Base-by-base conservation (phyloP, 2,329 filamentous ascomycete species). In the Keithomyces neogunnii region DNA sequence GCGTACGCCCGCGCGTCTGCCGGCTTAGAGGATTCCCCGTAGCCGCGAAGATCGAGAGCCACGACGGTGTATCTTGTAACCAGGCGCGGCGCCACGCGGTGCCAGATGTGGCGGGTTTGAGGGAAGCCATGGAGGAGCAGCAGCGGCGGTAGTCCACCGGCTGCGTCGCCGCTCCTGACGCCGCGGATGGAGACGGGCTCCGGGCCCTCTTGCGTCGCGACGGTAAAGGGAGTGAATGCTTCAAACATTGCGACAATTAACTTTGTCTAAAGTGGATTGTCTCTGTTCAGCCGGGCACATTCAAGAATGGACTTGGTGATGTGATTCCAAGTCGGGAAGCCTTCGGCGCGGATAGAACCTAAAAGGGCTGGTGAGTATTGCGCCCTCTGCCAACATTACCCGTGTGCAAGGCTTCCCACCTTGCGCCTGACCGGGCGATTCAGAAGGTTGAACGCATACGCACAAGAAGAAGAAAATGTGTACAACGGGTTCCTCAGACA, bases 91-190 rank as follows among this genome's bases (percentile, higher is more conserved):
- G 69, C 65, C 1, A 79, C 61, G 5, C 62, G 61, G 59, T 79
- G 74, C 77, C 77, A 80, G 19, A 78, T 78, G 53, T 73, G 71
- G 19, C 69, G 66, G 4, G 68, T 78, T 58, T 80, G 75, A 0
- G 76, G 77, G 55, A 74, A 80, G 36, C 76, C 76, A 50, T 79
- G 76, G 5, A 79, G 62, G 6, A 79, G 64, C 5, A 79, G 67
- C 5, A 79, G 66, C 1, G 73, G 67, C 2, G 65, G 65, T 0
- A 70, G 73, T 2, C 19, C 19, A 19, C 19, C 19, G 19, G 19
- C 19, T 19, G 19, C 19, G 19, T 19, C 19, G 60, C 49, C 0
- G 62, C 57, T 13, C 40, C 28, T 10, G 42, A 30, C 7, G 48
- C 74, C 74, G 43, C 68, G 64, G 54, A 77, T 77, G n/a, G 60